Conservation (phyloP, 2,329 filamentous ascomycete genomes). For the Alternaria ethzedia region DNA sequence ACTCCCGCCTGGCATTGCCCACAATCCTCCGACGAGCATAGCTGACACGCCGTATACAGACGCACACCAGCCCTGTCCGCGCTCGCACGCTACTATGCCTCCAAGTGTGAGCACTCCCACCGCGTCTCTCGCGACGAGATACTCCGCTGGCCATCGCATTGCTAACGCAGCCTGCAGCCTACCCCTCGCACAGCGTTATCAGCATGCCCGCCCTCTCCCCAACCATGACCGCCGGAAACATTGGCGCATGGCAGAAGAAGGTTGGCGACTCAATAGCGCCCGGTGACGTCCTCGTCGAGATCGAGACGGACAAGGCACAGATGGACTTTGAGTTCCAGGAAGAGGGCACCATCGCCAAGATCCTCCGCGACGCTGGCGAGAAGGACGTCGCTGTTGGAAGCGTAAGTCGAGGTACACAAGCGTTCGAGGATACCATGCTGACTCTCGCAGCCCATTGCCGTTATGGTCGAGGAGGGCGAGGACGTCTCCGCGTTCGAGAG, state of each 20-base stretch:
- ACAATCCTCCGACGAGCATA: conserved; percentile 8
- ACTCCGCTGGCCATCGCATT: conserved; percentile 15
- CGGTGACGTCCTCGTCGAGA: conserved; percentile 95
- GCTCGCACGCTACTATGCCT: conserved; percentile 71
- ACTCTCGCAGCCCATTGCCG: conserved; percentile 80
- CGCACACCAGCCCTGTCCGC: conserved; percentile 63
- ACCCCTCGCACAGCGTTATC: conserved; percentile 91
- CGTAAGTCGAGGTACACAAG: conserved; percentile 61
- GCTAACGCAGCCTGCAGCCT: conserved; percentile 67
- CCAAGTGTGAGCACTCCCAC: conserved; percentile 62
- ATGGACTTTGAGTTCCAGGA: conserved; percentile 99
- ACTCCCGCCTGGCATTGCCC: conserved; percentile 29
- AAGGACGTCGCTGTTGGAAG: conserved; percentile 95
- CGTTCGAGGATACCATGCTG: conserved; percentile 20
- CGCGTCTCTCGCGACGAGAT: neutral
- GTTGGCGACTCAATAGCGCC: conserved; percentile 84
- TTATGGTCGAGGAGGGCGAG: conserved; percentile 89
- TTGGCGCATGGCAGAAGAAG: conserved; percentile 98
- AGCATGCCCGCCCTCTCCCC: conserved; percentile 98
- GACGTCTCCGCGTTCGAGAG: conserved; percentile 88
- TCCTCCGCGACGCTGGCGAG: conserved; percentile 88
- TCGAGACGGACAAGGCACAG: conserved; percentile 99
- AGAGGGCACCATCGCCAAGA: conserved; percentile 92
- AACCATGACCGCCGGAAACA: conserved; percentile 96
- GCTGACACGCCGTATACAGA: conserved; percentile 41